Evolutionary conservation across 768 basidiomycete genomes (phyloP).

Genomic region (Leucocoprinus leucothites): DNA sequence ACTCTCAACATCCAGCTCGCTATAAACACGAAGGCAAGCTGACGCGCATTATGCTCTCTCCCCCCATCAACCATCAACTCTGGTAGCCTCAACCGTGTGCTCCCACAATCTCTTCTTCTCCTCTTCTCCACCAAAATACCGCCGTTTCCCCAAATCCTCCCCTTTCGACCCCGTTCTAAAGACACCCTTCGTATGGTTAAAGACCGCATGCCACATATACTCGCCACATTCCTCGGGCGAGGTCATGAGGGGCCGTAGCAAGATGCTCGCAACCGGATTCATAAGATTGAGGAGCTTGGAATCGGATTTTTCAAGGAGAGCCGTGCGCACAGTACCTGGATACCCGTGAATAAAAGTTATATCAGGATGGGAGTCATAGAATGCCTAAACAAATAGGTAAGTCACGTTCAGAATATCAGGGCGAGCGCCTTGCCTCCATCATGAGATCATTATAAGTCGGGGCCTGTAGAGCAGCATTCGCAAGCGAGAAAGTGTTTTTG

Average conservation of each 20-base stretch:
- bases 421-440: constrained; percentile 38
- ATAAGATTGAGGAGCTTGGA: constrained; percentile 20
- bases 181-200: constrained; percentile 25
- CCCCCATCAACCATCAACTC: neutral
- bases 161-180: constrained; percentile 30
- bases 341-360: constrained; percentile 34
- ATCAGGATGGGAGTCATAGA: constrained; percentile 26
- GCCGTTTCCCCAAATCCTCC: constrained; percentile 32
- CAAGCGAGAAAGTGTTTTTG: constrained; percentile 40
- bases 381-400: constrained; percentile 22
- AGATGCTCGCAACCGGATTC: constrained; percentile 16
- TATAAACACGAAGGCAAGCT: too few relatives aligned
- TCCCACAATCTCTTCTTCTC: constrained; percentile 36
- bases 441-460: constrained; percentile 54
- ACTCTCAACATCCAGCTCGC: too few relatives aligned
- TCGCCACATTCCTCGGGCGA: constrained; percentile 29
- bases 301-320: constrained; percentile 23
- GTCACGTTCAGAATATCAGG: neutral
- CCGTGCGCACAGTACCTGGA: constrained; percentile 38
- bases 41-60: too few relatives aligned
- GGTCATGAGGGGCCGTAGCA: constrained; percentile 25
- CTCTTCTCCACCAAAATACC: constrained; percentile 33
- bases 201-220: constrained; percentile 35
- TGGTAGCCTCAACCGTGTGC: constrained; percentile 21
- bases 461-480: constrained; percentile 29